These are phyloP conservation scores for Obba rivulosa DNA, from an alignment of 768 basidiomycete species.

Conservation along the genomic window DNA sequence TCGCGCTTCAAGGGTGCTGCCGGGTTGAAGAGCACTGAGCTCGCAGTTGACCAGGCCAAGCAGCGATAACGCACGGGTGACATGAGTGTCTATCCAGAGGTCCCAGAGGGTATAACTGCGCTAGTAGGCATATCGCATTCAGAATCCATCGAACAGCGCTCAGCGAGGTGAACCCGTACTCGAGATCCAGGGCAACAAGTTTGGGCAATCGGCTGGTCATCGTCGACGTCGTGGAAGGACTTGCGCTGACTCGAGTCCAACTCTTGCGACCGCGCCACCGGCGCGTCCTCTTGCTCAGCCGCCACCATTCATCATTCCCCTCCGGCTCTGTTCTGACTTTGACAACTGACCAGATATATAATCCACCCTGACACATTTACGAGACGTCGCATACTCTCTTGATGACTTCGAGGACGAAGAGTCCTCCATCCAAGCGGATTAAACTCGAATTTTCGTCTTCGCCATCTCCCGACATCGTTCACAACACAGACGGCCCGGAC, in stretches of 20 bases:
- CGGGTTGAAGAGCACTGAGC: neutral
- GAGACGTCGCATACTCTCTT: neutral
- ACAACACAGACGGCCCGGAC: neutral
- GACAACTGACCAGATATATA: no score
- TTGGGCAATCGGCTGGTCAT: conserved; percentile 43
- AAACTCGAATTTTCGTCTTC: conserved; percentile 10
- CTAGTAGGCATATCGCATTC: conserved; percentile 5
- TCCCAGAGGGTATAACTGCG: conserved; percentile 81
- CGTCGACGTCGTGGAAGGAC: neutral
- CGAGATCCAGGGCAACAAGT: conserved; percentile 77
- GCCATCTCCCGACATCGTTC: neutral
- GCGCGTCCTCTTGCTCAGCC: no score
- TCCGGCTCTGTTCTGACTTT: no score
- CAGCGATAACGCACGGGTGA: conserved; percentile 38
- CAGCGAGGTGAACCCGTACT: conserved; percentile 38
- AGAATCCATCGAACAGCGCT: conserved; percentile 3
- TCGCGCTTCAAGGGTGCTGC: conserved; percentile 52
- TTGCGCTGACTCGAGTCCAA: no score
- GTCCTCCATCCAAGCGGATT: conserved; percentile 13
- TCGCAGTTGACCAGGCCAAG: no score
- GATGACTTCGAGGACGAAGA: neutral
- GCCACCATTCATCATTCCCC: no score
- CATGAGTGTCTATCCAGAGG: conserved; percentile 82
- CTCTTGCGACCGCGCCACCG: no score
- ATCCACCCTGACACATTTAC: no score